Evolutionary conservation across 805 yeast species (phyloP).

Genomic region (Candida mattraensis): DNA sequence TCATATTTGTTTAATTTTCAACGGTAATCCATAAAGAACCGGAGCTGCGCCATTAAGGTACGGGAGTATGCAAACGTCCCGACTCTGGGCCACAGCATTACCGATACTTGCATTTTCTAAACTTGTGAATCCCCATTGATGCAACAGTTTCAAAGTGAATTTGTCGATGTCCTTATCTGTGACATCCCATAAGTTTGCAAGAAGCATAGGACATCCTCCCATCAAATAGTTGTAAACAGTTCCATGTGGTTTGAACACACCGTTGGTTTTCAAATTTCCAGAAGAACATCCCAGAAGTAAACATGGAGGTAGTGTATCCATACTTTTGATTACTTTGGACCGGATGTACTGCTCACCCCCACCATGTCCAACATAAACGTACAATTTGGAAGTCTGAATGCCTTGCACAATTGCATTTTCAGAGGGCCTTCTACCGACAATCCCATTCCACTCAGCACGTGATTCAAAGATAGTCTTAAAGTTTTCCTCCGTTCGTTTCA

Average conservation of each 20-base stretch:
- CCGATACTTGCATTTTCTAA: slow-evolving; percentile 36
- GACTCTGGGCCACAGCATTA: slow-evolving; percentile 58
- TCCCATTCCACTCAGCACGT: slow-evolving; percentile 50
- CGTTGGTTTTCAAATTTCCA: slow-evolving; percentile 58
- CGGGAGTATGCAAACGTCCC: slow-evolving; percentile 66
- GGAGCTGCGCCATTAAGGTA: slow-evolving; percentile 93
- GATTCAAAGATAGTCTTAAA: slow-evolving; percentile 47
- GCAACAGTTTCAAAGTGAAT: slow-evolving; percentile 62
- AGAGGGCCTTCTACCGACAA: slow-evolving; percentile 53
- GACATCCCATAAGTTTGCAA: slow-evolving; percentile 94
- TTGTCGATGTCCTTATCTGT: slow-evolving; percentile 93
- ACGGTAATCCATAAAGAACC: slow-evolving; percentile 84
- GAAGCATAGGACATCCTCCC: slow-evolving; percentile 79
- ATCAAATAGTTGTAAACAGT: slow-evolving; percentile 71
- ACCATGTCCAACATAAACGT: slow-evolving; percentile 90
- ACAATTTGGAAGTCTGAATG: slow-evolving; percentile 46
- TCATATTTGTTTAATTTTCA: too few relatives aligned
- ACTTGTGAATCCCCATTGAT: slow-evolving; percentile 58
- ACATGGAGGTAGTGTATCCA: slow-evolving; percentile 51
- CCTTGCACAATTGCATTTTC: slow-evolving; percentile 51
- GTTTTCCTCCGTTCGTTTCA: slow-evolving; percentile 60
- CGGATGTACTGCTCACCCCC: slow-evolving; percentile 87
- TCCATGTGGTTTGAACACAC: slow-evolving; percentile 70
- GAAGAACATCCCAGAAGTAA: slow-evolving; percentile 90
- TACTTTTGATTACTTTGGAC: slow-evolving; percentile 49